Evolutionary conservation across 176 grass and related monocot species (phyloP).

Genomic region (Avena atlantica): DNA sequence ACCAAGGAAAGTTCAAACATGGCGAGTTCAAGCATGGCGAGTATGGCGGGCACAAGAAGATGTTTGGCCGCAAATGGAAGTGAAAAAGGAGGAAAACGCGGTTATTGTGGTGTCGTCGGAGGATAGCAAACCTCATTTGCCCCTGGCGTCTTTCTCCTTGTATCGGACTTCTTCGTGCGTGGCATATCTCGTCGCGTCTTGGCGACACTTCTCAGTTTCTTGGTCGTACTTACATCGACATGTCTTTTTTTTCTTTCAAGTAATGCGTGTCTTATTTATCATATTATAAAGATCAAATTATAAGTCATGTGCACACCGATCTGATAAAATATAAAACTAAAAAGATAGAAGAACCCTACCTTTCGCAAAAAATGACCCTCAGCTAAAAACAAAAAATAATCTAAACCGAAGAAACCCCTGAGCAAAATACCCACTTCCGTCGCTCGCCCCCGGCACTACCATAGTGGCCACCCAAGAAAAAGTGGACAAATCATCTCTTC

Average conservation of each 20-base stretch:
- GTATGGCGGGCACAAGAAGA: conserved; percentile 61
- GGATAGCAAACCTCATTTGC: background rate
- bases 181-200: background rate
- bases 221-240: background rate
- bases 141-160: background rate
- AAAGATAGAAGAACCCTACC: too few relatives aligned
- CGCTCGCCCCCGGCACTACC: too few relatives aligned
- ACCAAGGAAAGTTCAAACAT: conserved; percentile 67
- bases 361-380: too few relatives aligned
- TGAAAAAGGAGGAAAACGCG: background rate
- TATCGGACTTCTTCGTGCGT: background rate
- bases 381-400: too few relatives aligned
- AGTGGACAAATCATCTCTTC: too few relatives aligned
- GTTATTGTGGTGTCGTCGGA: background rate
- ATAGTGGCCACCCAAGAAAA: too few relatives aligned
- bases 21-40: conserved; percentile 71
- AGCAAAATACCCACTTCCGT: too few relatives aligned
- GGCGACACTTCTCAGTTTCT: background rate
- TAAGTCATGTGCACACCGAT: too few relatives aligned
- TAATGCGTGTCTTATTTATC: too few relatives aligned
- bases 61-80: conserved; percentile 58
- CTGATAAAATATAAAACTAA: too few relatives aligned
- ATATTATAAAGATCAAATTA: too few relatives aligned
- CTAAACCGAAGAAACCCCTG: too few relatives aligned
- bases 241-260: background rate